Conservation (phyloP, 257 asterid genomes). For the Ilex aquifolium region DNA sequence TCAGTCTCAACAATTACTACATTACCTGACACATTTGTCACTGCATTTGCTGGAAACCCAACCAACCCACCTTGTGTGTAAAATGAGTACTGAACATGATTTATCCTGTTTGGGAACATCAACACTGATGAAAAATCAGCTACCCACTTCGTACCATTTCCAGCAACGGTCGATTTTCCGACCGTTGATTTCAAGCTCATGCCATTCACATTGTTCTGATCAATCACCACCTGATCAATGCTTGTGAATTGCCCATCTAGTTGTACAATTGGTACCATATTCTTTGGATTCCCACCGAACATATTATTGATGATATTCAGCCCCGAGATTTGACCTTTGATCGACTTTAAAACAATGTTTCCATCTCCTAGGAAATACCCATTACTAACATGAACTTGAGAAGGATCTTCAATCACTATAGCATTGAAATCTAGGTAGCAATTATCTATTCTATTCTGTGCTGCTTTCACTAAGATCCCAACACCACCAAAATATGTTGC, state of each 20-base stretch:
- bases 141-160: slow-evolving; percentile 47
- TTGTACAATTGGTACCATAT: slow-evolving; percentile 29
- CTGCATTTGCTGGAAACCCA: slow-evolving; percentile 35
- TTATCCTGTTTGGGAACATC: slow-evolving; percentile 48
- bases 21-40: slow-evolving; percentile 44
- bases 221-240: slow-evolving; percentile 47
- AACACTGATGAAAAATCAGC: slow-evolving; percentile 41
- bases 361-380: slow-evolving; percentile 59
- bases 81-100: slow-evolving; percentile 39
- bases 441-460: slow-evolving; percentile 39
- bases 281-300: slow-evolving; percentile 32
- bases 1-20: slow-evolving; percentile 52
- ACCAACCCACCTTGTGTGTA: slow-evolving; percentile 15
- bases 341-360: slow-evolving; percentile 42
- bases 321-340: slow-evolving; percentile 37
- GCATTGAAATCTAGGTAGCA: slow-evolving; percentile 48
- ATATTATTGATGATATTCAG: slow-evolving; percentile 39
- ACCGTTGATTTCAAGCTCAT: slow-evolving; percentile 50
- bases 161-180: slow-evolving; percentile 38
- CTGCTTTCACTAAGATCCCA: slow-evolving; percentile 45
- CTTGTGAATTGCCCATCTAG: slow-evolving; percentile 34
- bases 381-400: slow-evolving; percentile 31
- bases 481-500: slow-evolving; percentile 50
- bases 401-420: slow-evolving; percentile 52
- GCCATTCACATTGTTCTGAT: slow-evolving; percentile 43